These are phyloP conservation scores for Cyclanthera cordifolia DNA, from an alignment of 306 rosid species.

Conservation along the genomic window DNA sequence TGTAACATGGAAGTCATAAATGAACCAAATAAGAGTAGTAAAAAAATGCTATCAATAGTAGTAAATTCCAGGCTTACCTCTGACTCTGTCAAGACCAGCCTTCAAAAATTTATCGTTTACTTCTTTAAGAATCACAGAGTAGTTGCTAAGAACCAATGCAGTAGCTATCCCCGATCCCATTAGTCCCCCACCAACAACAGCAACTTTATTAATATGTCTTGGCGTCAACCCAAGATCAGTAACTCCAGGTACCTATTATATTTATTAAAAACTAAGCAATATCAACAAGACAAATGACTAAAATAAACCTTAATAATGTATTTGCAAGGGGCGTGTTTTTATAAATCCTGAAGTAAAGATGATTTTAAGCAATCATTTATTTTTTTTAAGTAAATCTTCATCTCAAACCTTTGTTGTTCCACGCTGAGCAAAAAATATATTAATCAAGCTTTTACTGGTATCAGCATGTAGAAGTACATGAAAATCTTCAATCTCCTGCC, in stretches of 20 bases:
- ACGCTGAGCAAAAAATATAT: slow-evolving; percentile 77
- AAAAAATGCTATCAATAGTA: neutral
- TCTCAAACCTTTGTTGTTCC: slow-evolving; percentile 80
- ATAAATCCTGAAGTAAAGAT: neutral
- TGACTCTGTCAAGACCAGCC: slow-evolving; percentile 75
- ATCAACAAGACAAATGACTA: neutral
- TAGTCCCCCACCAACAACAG: slow-evolving; percentile 87
- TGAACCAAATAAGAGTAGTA: neutral
- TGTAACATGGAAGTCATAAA: slow-evolving; percentile 37
- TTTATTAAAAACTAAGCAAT: neutral
- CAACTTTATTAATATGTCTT: slow-evolving; percentile 66
- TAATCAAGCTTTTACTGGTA: slow-evolving; percentile 67
- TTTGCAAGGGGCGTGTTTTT: neutral
- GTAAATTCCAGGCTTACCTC: slow-evolving; percentile 44
- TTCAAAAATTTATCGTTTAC: slow-evolving; percentile 74
- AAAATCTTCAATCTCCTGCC: slow-evolving; percentile 77
- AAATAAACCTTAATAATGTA: neutral
- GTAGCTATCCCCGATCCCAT: slow-evolving; percentile 99
- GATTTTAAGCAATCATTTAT: neutral
- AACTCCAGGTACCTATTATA: slow-evolving; percentile 70
- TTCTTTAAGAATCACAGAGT: slow-evolving; percentile 79
- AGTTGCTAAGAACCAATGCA: slow-evolving; percentile 59
- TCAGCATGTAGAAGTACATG: slow-evolving; percentile 48
- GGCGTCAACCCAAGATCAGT: slow-evolving; percentile 78
- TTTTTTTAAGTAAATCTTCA: neutral